Base-by-base conservation (phyloP, 306 rosid genomes). In the Gillenia trifoliata region DNA sequence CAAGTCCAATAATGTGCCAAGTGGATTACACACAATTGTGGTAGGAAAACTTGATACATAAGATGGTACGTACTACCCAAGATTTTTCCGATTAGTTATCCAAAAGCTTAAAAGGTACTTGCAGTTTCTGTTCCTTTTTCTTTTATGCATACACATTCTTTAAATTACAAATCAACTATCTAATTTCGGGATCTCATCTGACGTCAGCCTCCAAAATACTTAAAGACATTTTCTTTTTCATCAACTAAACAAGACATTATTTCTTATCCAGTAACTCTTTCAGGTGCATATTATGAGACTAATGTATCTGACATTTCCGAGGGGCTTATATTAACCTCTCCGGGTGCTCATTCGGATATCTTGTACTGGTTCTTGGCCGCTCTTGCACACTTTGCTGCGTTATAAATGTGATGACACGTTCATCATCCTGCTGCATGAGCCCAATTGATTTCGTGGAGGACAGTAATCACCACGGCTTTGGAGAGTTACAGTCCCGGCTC, bases 401-500 rank as follows among this genome's bases (percentile, higher is more conserved):
- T 8, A 36, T 36, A 56, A 22, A 55, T 36, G 66, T 0, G 3
- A 71, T 2, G 25, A 6, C 30, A 34, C 28, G 1, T 57, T 17
- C 19, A 12, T 59, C 5, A 13, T 25, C 20, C 38, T 25, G 63
- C 34, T 22, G 61, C 49, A 2, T 20, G 43, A 34, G 6, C 68
- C 61, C 12, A 38, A 26, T 17, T 19, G 26, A 38, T 25, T 26
- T 25, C 1, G 19, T 6, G 36, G 4, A 4, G 50, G 56, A 22
- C 34, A 63, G 13, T 29, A 60, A 36, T 29, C 79, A 55, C 56
- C 43, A n/a, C 41, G 40, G 70, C 75, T 33, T 38, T 29, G 65
- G 29, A 33, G 50, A 30, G 41, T 76, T 73, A 20, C 3, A 34
- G 25, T 29, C 41, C 79, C 71, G 70, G 70, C 77, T 63, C n/a